phyloP scores from a whole-genome alignment of 1,284 basidiomycete species.

The Cryptococcus sp. region DNA sequence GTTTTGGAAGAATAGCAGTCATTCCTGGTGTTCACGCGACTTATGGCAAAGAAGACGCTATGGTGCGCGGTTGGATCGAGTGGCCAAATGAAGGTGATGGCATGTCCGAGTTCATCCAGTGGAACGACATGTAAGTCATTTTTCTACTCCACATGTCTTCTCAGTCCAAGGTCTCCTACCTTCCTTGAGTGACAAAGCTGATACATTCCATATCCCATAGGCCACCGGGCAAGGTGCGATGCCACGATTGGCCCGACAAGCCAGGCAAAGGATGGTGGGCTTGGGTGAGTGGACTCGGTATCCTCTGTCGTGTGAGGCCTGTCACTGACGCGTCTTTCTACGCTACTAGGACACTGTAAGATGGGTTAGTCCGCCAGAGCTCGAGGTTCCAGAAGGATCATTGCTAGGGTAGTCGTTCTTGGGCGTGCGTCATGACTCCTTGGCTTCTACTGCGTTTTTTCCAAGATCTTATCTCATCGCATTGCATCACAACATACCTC shows the following conservation, averaged over 20 bases:
- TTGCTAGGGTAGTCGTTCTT: no score
- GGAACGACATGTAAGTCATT: conserved; percentile 43
- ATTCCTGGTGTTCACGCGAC: conserved; percentile 49
- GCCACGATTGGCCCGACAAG: conserved; percentile 48
- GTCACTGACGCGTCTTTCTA: conserved; percentile 31
- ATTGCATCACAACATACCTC: no score
- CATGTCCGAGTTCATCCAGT: conserved; percentile 27
- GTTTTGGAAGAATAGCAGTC: conserved; percentile 46
- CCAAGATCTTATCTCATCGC: no score
- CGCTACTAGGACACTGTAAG: conserved; percentile 37
- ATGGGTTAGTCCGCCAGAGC: conserved; percentile 33
- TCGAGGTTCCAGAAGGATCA: conserved; percentile 7
- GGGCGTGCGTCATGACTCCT: no score
- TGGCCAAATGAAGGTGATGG: conserved; percentile 27
- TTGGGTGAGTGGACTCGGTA: conserved; percentile 17
- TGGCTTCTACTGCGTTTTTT: no score
- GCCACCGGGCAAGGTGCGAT: conserved; percentile 32
- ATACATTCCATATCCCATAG: conserved; percentile 1
- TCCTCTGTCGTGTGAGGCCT: conserved; percentile 18
- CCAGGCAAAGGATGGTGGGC: conserved; percentile 40
- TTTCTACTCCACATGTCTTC: no score
- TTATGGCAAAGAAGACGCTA: conserved; percentile 49
- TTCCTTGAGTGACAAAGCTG: neutral
- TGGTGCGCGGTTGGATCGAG: conserved; percentile 42
- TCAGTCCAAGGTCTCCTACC: no score